Evolutionary conservation across 768 basidiomycete species (phyloP), one percentile per base, ranked within the genome.

Genomic region (Pulveroboletus sp.): DNA sequence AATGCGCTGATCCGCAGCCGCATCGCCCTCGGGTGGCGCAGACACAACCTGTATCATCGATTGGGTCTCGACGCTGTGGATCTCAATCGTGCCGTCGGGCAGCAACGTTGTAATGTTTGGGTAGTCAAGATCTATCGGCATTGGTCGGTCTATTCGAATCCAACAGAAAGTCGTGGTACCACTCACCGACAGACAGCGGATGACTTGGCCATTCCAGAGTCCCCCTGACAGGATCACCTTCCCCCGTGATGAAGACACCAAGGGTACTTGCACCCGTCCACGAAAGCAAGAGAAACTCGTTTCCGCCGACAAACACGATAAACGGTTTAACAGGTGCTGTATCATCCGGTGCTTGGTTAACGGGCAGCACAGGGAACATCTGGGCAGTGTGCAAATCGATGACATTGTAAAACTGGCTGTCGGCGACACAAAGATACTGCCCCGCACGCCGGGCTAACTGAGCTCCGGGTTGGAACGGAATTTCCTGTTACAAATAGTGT

Each of bases 201-300:
- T 94, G 84, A 42, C 73, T 78, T 3, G 82, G 76, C 90, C 92
- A 97, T 62, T 91, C 80, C 37, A 97, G 70, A 2, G 94, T 94
- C 2, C 93, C 93, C 39, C 94, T 78, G 8, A 92, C 85, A 5
- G 94, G 92, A 65, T 95, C 93, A 0, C 92, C 94, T 2, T 81
- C 79, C 0, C 83, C 80, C 13, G 80, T 90, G 55, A 97, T 75
- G 58, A 97, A 98, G 10, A 98, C 71, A 0, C 94, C 94, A 34
- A 97, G 72, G 0, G 90, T 89, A 44, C 78, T 82, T 4, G 75
- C 69, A 13, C 90, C 94, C 1, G 85, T 93, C 80, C 87, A 94
- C 2, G 88, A 89, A 14, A 91, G 73, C 19, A 97, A 75, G 36
- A 97, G 76, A 57, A 94, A 97, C 65, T 97, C 94, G 55, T 79